phyloP scores from a whole-genome alignment of 192 early-diverging fungal species.

The Mortierella claussenii region DNA sequence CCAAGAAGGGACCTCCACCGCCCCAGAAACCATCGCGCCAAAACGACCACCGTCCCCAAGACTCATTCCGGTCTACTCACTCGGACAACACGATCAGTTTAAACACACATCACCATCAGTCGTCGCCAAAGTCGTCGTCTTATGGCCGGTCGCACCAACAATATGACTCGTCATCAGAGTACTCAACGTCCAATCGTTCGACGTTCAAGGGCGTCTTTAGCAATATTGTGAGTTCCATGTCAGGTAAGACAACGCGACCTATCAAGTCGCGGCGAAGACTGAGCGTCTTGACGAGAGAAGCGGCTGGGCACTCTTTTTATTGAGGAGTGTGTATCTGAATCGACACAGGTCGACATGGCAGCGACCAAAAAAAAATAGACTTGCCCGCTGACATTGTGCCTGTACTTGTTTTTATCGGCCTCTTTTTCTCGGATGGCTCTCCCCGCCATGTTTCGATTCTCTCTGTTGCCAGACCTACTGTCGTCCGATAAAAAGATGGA shows the following conservation, averaged over 20 bases:
- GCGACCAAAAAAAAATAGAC: too few relatives aligned
- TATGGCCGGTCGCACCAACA: constrained; percentile 42
- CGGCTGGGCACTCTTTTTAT: too few relatives aligned
- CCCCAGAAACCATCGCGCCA: constrained; percentile 47
- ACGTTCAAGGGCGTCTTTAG: constrained; percentile 68
- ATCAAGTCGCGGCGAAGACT: too few relatives aligned
- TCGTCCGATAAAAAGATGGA: constrained; percentile 82
- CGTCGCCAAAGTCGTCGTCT: constrained; percentile 42
- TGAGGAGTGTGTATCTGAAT: too few relatives aligned
- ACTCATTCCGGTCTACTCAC: constrained; percentile 30
- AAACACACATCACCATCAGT: constrained; percentile 17
- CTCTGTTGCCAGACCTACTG: constrained; percentile 56
- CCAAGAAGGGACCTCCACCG: constrained; percentile 50
- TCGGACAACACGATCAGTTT: constrained; percentile 30
- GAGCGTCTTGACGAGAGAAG: too few relatives aligned
- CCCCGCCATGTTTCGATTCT: background rate
- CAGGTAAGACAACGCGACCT: constrained; percentile 51
- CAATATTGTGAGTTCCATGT: constrained; percentile 63
- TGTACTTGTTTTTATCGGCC: too few relatives aligned
- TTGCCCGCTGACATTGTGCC: too few relatives aligned
- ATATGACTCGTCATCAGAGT: constrained; percentile 28
- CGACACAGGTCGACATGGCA: too few relatives aligned
- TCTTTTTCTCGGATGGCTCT: too few relatives aligned
- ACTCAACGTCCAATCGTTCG: constrained; percentile 46
- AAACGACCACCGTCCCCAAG: constrained; percentile 34